These are phyloP conservation scores for Fusarium sp. DNA, from an alignment of 2,329 filamentous ascomycete species.

Conservation along the genomic window DNA sequence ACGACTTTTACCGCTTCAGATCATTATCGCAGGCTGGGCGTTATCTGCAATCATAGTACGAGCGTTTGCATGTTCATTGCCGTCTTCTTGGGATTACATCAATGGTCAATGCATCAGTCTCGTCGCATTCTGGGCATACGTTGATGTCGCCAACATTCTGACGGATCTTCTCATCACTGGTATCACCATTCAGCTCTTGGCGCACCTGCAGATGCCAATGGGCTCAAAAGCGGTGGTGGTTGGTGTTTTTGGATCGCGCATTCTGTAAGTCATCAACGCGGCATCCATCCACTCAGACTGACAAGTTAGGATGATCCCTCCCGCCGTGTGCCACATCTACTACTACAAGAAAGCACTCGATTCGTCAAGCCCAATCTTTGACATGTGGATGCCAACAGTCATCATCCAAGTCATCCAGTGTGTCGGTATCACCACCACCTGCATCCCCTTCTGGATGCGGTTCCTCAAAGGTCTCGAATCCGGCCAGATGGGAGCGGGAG, in stretches of 20 bases:
- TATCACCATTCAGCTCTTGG: not conserved
- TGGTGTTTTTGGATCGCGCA: constrained; percentile 13
- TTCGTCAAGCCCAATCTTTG: constrained; percentile 2
- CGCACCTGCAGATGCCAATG: constrained; percentile 4
- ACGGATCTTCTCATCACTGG: constrained; percentile 1
- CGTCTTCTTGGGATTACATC: constrained; percentile 8
- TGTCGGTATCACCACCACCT: constrained; percentile 17
- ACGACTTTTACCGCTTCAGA: not conserved
- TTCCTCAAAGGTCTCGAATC: constrained; percentile 24
- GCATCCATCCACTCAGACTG: not conserved
- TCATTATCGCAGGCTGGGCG: constrained; percentile 7
- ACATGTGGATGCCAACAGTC: constrained; percentile 19
- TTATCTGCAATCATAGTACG: not conserved
- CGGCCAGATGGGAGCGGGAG: constrained; percentile 15
- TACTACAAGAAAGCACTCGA: constrained; percentile 3
- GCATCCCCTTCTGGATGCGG: constrained; percentile 22
- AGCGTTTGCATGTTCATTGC: constrained; percentile 4
- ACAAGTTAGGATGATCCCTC: constrained; percentile 8
- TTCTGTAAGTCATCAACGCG: constrained; percentile 1
- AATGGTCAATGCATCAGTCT: constrained; percentile 12
- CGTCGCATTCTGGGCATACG: constrained; percentile 17
- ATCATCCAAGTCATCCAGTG: constrained; percentile 21
- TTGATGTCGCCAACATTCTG: not conserved
- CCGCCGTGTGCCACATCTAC: constrained; percentile 10
- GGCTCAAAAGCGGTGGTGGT: constrained; percentile 18